These are phyloP conservation scores for Paracoccidioides brasiliensis DNA, from an alignment of 2,329 filamentous ascomycete genomes.

Conservation along the genomic window DNA sequence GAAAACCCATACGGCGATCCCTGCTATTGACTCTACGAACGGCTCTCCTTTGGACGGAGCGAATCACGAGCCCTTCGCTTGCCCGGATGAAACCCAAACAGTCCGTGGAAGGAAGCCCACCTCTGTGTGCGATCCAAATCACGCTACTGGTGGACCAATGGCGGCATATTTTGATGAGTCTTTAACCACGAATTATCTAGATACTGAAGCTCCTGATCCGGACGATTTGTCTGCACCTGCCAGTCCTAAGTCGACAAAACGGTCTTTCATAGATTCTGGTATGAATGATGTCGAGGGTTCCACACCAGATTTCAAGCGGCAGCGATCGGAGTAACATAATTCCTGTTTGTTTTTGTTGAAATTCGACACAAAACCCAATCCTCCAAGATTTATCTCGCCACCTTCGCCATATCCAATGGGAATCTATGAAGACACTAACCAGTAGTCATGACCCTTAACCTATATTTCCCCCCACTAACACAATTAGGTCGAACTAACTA, in stretches of 20 bases:
- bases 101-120: background rate
- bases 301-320: slow-evolving; percentile 1
- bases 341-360: too few species aligned
- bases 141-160: background rate
- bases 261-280: slow-evolving; percentile 1
- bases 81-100: background rate
- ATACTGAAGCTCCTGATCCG: background rate
- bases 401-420: background rate
- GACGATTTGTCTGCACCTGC: background rate
- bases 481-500: background rate
- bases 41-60: background rate
- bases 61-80: background rate
- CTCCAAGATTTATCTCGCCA: background rate
- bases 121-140: background rate
- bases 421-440: background rate
- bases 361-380: background rate
- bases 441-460: background rate
- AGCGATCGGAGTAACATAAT: background rate
- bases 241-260: slow-evolving; percentile 2
- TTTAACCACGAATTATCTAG: background rate
- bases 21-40: background rate
- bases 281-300: background rate
- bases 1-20: background rate
- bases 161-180: background rate
- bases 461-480: background rate